Base-by-base conservation (phyloP, 306 rosid species). In the Dryas drummondii region DNA sequence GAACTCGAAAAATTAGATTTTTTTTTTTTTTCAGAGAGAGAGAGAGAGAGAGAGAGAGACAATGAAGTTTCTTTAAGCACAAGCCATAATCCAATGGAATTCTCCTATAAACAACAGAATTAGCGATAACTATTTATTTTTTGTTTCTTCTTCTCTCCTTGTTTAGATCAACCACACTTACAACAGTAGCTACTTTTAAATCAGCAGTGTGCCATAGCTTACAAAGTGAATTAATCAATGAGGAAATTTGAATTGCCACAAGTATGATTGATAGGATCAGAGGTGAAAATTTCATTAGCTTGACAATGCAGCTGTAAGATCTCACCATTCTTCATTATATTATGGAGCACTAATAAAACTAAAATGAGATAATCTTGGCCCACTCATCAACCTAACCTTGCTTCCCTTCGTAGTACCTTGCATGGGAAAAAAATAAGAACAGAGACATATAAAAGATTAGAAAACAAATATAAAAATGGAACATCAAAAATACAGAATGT, bases 361-460 rank as follows among this genome's bases (percentile, higher is more conserved):
- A 68, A 70, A 66, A 41, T 51, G 73, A 54, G 73, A 55, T 55
- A 48, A 58, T 72, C 55, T 19, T 9, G 56, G 22, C 78, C 80
- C 55, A 70, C 75, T 71, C 66, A 80, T 84, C 86, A 91, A 60
- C 94, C 97, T 80, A 94, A 83, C 86, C 97, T 90, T 62, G 98
- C 97, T 90, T 94, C 97, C 84, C 98, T 88, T 75, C 75, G 89
- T 72, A 94, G 85, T 79, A 94, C 98, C 97, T 94, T 88, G 44
- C 69, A 75, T 63, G 60, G 75, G 56, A 70, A 10, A 55, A 41
- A 3, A 17, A 13, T 1, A 32, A 32, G 37, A 27, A 32, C 12
- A 53, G 48, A 69, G 6, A 32, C 2, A 32, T 2, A 32, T 32
- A 32, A 32, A 4, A 9, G 65, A 65, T 42, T n/a, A 61, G 32